Base-by-base conservation (phyloP, 352 stramenopile species). In the Peronospora destructor region DNA sequence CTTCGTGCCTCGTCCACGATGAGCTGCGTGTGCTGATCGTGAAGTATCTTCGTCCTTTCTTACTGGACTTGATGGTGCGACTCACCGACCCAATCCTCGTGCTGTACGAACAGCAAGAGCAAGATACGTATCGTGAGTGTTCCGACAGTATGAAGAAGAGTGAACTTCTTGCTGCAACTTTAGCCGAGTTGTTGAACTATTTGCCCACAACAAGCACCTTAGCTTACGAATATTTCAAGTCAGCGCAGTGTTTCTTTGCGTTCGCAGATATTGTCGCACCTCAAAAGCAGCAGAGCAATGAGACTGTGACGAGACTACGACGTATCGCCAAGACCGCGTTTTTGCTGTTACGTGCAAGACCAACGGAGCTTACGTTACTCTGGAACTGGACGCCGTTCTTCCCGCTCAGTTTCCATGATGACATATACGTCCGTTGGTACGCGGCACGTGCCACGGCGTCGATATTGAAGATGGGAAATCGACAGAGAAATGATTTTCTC, bases 331-430 rank as follows among this genome's bases (percentile, higher is more conserved):
- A 65, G 25, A 84, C 76, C 3, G 75, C 76, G 10, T 74, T 77
- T 46, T 61, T 73, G n/a, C 34, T 94, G 34, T 41, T 91, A 11
- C 45, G 64, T 8, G 37, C 73, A 25, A 61, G 81, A 46, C 72
- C 79, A 13, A 67, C 71, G 19, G 77, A 81, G 30, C 62, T 87
- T 25, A 53, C 57, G 21, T 30, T 61, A 44, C 63, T 87, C 14
- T 94, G 81, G 79, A 91, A 94, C 61, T 94, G 79, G 81, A 73
- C 76, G 17, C 53, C 70, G 2, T 79, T 92, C 38, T 91, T 89
- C 48, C 73, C 79, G n/a, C 61, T 94, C 30, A 85, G 76, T 44
- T 87, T 87, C 49, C 65, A 86, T 45, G 64, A 81, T 7, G 76
- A 94, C 41, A 25, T 55, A 21, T 42, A 46, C 16, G 64, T 85